These are phyloP conservation scores for Fagus crenata DNA, from an alignment of 306 rosid species.

Conservation along the genomic window DNA sequence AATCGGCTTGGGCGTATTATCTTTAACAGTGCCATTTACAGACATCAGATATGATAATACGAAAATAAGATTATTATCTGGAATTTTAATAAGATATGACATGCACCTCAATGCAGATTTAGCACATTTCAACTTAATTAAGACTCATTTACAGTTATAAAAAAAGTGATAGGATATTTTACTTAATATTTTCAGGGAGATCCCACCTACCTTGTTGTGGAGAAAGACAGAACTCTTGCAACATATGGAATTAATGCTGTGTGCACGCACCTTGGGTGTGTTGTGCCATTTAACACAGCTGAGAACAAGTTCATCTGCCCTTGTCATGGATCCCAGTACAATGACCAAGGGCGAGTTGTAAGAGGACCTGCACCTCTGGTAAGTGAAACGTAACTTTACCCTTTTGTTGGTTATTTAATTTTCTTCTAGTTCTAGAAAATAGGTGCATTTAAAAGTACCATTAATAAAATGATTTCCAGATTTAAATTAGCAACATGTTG, in stretches of 20 bases:
- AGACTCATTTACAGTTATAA: background rate
- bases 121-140: too few relatives aligned
- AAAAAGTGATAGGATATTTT: background rate
- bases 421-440: background rate
- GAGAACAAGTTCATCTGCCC: slow-evolving; percentile 96
- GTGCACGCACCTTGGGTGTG: slow-evolving; percentile 99
- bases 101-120: too few relatives aligned
- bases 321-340: slow-evolving; percentile 98
- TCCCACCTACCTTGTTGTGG: slow-evolving; percentile 96
- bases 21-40: too few relatives aligned
- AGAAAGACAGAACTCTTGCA: slow-evolving; percentile 78
- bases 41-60: too few relatives aligned
- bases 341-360: slow-evolving; percentile 85
- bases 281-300: slow-evolving; percentile 82
- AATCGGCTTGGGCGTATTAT: too few relatives aligned
- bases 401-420: background rate
- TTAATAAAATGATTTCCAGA: background rate
- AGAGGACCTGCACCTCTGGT: slow-evolving; percentile 99
- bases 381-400: slow-evolving; percentile 28
- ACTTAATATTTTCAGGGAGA: slow-evolving; percentile 56
- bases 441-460: background rate
- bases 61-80: too few relatives aligned
- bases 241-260: slow-evolving; percentile 91
- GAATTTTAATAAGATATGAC: too few relatives aligned
- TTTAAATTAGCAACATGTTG: background rate